Evolutionary conservation across 2,329 filamentous ascomycete genomes (phyloP).

Genomic region (Alternaria tenuissima): DNA sequence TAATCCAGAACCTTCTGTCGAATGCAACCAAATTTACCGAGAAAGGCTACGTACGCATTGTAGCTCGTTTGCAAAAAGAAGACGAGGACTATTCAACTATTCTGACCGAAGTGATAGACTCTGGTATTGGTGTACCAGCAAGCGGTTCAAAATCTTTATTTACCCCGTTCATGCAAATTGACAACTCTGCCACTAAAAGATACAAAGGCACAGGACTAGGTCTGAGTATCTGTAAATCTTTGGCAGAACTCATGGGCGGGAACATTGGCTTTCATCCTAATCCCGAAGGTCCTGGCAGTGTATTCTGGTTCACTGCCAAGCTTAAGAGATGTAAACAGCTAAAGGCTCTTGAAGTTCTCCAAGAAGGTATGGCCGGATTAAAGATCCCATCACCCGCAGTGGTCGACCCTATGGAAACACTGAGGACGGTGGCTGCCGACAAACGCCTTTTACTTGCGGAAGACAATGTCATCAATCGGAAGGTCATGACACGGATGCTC

Average conservation of each 20-base stretch:
- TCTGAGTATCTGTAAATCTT: slow-evolving; percentile 65
- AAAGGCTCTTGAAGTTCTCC: slow-evolving; percentile 19
- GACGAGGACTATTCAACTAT: slow-evolving; percentile 57
- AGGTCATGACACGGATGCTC: slow-evolving; percentile 59
- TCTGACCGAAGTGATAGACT: slow-evolving; percentile 62
- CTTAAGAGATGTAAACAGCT: slow-evolving; percentile 42
- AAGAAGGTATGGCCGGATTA: slow-evolving; percentile 20
- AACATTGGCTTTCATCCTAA: slow-evolving; percentile 59
- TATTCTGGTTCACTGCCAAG: slow-evolving; percentile 61
- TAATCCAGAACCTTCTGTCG: slow-evolving; percentile 68
- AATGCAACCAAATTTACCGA: slow-evolving; percentile 72
- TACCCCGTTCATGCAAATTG: slow-evolving; percentile 65
- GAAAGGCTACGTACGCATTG: slow-evolving; percentile 60
- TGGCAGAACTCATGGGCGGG: slow-evolving; percentile 66
- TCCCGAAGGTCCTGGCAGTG: slow-evolving; percentile 57
- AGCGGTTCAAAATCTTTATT: slow-evolving; percentile 60
- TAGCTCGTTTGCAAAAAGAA: slow-evolving; percentile 53
- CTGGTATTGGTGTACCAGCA: slow-evolving; percentile 62
- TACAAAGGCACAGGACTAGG: slow-evolving; percentile 66
- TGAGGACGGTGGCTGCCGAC: slow-evolving; percentile 27
- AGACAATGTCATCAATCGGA: slow-evolving; percentile 59
- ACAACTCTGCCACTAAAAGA: slow-evolving; percentile 61
- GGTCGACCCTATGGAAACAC: slow-evolving; percentile 29
- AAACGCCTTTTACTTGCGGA: slow-evolving; percentile 55
- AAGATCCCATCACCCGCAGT: slow-evolving; percentile 17